Conservation (phyloP, 1,284 basidiomycete species). For the Lignosus rhinocerotis region DNA sequence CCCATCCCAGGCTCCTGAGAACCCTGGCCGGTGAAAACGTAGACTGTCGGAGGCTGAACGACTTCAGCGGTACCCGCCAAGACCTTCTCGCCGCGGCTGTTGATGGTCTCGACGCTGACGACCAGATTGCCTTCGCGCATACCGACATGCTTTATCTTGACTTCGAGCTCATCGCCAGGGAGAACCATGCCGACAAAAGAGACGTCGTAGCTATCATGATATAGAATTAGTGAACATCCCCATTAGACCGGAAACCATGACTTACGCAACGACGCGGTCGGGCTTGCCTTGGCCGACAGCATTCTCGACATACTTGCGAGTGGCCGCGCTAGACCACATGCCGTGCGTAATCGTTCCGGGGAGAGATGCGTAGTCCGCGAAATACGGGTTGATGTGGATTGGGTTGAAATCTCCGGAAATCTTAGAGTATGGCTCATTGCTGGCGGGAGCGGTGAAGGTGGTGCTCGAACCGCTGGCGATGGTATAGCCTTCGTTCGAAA, state of each 20-base stretch:
- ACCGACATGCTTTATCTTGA: conserved; percentile 87
- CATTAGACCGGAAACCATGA: conserved; percentile 23
- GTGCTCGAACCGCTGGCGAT: conserved; percentile 61
- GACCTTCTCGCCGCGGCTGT: conserved; percentile 87
- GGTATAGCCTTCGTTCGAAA: conserved; percentile 86
- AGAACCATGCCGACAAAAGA: conserved; percentile 96
- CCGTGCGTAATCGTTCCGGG: conserved; percentile 98
- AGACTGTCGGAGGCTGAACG: conserved; percentile 89
- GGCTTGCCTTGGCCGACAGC: conserved; percentile 93
- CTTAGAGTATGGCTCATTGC: conserved; percentile 94
- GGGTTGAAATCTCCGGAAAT: conserved; percentile 97
- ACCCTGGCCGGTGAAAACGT: conserved; percentile 98
- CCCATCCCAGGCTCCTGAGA: conserved; percentile 99
- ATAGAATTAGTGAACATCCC: conserved; percentile 11
- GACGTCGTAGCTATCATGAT: conserved; percentile 73
- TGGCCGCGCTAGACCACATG: conserved; percentile 95
- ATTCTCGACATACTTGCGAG: conserved; percentile 90
- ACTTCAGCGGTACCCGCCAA: conserved; percentile 93
- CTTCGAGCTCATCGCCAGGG: conserved; percentile 87
- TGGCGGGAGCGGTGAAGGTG: conserved; percentile 76
- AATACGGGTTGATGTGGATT: conserved; percentile 99
- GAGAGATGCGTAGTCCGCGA: conserved; percentile 90
- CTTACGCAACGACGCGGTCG: conserved; percentile 84
- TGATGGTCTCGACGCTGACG: conserved; percentile 88
- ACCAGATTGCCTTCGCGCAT: conserved; percentile 95